Conservation (phyloP, 352 stramenopile species). For the Globisporangium acanthophoron region DNA sequence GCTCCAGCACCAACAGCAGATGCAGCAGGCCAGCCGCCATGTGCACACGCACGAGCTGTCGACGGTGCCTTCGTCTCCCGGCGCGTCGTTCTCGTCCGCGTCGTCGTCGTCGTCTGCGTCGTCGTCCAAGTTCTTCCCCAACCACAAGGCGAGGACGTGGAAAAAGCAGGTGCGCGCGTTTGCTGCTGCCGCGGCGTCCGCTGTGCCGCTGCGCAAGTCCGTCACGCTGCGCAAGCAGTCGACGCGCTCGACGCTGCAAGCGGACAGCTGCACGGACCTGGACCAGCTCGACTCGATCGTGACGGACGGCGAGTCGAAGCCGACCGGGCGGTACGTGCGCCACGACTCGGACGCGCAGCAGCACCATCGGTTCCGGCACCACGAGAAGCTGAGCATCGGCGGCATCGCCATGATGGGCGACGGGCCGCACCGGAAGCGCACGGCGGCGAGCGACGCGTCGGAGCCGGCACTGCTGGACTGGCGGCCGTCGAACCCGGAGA, state of each 20-base stretch:
- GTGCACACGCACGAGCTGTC: conserved; percentile 15
- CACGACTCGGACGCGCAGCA: conserved; percentile 1
- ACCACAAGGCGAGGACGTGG: conserved; percentile 6
- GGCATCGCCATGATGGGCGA: neutral
- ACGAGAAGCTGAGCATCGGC: neutral
- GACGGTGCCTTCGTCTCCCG: conserved; percentile 18
- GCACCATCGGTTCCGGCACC: neutral
- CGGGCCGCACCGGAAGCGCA: conserved; percentile 7
- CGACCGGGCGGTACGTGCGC: conserved; percentile 8
- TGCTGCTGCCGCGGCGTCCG: conserved; percentile 3
- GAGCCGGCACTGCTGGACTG: conserved; percentile 13
- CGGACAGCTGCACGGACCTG: conserved; percentile 20
- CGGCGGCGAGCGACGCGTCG: conserved; percentile 11
- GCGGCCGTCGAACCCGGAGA: conserved; percentile 9
- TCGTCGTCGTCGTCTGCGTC: conserved; percentile 12
- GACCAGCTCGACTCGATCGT: conserved; percentile 34
- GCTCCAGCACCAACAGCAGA: neutral
- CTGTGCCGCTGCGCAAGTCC: conserved; percentile 7
- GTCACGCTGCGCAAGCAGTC: conserved; percentile 8
- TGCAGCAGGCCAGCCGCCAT: neutral
- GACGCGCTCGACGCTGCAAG: conserved; percentile 14
- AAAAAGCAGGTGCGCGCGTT: conserved; percentile 15
- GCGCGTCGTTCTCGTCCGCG: conserved; percentile 13
- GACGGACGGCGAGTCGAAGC: conserved; percentile 19
- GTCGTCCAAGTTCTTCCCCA: conserved; percentile 5